Evolutionary conservation across 1,284 basidiomycete genomes (phyloP).

Genomic region (Puccinia hordei): DNA sequence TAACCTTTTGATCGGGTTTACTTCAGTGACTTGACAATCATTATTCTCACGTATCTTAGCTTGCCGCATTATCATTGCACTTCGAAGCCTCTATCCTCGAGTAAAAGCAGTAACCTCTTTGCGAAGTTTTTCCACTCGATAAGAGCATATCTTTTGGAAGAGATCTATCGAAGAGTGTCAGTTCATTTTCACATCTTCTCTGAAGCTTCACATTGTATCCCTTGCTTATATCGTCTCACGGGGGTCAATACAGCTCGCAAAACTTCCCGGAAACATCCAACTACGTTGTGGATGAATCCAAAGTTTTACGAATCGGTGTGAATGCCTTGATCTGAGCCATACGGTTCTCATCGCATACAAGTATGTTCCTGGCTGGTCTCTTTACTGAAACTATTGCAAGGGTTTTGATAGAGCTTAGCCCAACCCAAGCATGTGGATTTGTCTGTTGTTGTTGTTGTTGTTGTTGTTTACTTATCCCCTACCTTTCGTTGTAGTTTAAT

Average conservation of each 20-base stretch:
- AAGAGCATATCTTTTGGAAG: slow-evolving; percentile 65
- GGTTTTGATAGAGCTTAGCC: no score
- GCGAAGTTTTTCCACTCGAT: slow-evolving; percentile 62
- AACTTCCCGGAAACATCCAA: slow-evolving; percentile 48
- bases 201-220: no score
- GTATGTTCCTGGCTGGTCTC: no score
- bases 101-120: slow-evolving; percentile 58
- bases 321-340: slow-evolving; percentile 54
- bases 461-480: no score
- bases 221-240: background rate
- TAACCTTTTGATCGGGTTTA: background rate
- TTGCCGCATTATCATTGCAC: slow-evolving; percentile 68
- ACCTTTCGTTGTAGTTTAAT: no score
- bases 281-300: slow-evolving; percentile 50
- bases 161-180: slow-evolving; percentile 65
- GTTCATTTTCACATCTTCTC: slow-evolving; percentile 22
- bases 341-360: no score
- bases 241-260: slow-evolving; percentile 34
- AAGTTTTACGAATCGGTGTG: slow-evolving; percentile 51
- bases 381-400: no score
- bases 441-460: no score
- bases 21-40: background rate
- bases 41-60: slow-evolving; percentile 57
- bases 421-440: no score
- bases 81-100: slow-evolving; percentile 58